Evolutionary conservation across 2,329 filamentous ascomycete genomes (phyloP), one percentile per base, ranked within the genome.

Genomic region (Sordariomycetes sp.): DNA sequence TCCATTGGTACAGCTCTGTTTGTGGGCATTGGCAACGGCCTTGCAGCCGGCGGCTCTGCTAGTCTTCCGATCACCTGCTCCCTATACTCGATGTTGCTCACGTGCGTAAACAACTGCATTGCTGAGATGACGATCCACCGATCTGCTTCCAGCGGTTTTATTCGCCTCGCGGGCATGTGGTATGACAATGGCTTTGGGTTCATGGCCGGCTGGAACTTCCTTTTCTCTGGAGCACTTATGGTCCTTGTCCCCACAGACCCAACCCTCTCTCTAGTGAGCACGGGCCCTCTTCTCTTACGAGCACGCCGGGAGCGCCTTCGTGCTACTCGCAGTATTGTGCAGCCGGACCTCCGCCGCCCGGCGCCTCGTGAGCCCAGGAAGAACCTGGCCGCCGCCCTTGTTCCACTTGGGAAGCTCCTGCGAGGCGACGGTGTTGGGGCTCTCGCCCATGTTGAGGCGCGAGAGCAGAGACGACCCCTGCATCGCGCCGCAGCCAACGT

Each of bases 91-190:
- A 57, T 54, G 62, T 79, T 73, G 72, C 39, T 65, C 71, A 62
- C 64, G 20, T 70, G 82, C 52, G 78, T 86, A 64, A 85, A 85
- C 73, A 85, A 85, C 64, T 77, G 76, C 60, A 73, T 85, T 59
- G 83, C 83, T 7, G 83, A 86, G 66, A 86, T 86, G 82, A 77
- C 73, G 28, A 74, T 76, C 42, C 78, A 78, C 60, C 81, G 82
- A 74, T 83, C 83, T 22, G 76, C 86, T 52, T 76, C 75, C 42
- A 82, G 82, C 60, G 79, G 79, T 1, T 85, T 85, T 64, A 77
- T 86, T 61, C 80, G 83, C 59, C 74, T 85, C 63, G 81, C 81
- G n/a, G n/a, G n/a, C n/a, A n/a, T n/a, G n/a, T n/a, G n/a, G n/a
- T n/a, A n/a, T n/a, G n/a, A n/a, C n/a, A n/a, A n/a, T n/a, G n/a